These are phyloP conservation scores for Fraxinus latifolia DNA, from an alignment of 305 asterid genomes.

Conservation along the genomic window DNA sequence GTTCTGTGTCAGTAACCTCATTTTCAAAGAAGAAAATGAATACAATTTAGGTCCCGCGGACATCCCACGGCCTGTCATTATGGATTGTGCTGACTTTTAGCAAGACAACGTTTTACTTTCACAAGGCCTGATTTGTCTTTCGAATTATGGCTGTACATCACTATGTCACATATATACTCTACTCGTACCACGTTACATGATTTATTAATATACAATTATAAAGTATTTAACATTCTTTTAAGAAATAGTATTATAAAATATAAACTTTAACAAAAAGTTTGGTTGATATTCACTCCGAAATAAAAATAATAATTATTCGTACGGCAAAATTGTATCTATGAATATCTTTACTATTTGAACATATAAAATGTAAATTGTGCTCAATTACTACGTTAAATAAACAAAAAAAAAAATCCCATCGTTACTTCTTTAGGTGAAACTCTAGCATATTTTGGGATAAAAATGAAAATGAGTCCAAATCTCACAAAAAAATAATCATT, in stretches of 20 bases:
- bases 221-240: background rate
- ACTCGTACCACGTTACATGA: background rate
- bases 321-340: background rate
- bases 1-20: too few relatives aligned
- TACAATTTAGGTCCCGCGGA: slow-evolving; percentile 12
- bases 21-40: background rate
- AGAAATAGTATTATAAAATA: background rate
- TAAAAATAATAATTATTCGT: background rate
- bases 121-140: background rate
- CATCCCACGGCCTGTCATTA: slow-evolving; percentile 21
- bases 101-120: background rate
- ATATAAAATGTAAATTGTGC: background rate
- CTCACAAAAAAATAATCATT: too few relatives aligned
- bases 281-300: background rate
- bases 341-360: background rate
- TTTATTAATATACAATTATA: background rate
- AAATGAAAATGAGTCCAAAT: too few relatives aligned
- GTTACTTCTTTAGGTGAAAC: background rate
- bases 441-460: background rate
- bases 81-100: background rate
- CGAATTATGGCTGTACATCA: background rate
- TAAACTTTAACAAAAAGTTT: background rate
- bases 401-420: too few relatives aligned
- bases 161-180: background rate
- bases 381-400: background rate